Conservation (phyloP, 2,329 filamentous ascomycete species). For the Diaporthe citri region DNA sequence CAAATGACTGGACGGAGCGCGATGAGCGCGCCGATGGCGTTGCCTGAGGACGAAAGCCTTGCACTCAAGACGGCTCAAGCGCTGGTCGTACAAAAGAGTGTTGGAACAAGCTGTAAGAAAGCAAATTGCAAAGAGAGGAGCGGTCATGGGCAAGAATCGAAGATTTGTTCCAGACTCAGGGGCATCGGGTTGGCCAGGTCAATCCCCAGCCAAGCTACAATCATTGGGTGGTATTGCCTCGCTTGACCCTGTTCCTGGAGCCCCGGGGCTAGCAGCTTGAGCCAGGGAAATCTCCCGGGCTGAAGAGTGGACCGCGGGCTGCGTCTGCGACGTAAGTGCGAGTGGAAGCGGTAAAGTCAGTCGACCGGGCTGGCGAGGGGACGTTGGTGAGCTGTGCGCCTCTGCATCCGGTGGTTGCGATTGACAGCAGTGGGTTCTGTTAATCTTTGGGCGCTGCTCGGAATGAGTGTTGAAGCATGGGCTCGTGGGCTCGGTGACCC, state of each 20-base stretch:
- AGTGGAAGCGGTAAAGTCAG: conserved; percentile 33
- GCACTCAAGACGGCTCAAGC: conserved; percentile 53
- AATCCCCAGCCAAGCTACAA: conserved; percentile 30
- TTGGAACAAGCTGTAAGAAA: conserved; percentile 60
- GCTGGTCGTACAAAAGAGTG: conserved; percentile 59
- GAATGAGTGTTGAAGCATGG: conserved; percentile 12
- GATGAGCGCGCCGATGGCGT: conserved; percentile 51
- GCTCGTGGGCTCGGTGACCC: conserved; percentile 1
- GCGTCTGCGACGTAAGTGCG: conserved; percentile 35
- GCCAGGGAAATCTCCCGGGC: conserved; percentile 28
- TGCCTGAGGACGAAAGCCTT: conserved; percentile 57
- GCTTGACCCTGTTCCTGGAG: conserved; percentile 34
- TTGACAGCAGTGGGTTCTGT: conserved; percentile 1
- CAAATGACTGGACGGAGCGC: conserved; percentile 54
- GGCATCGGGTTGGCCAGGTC: conserved; percentile 34
- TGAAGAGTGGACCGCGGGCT: conserved; percentile 31
- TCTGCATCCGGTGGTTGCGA: not conserved
- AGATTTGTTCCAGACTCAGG: conserved; percentile 37
- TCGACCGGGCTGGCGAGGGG: conserved; percentile 22
- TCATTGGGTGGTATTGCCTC: conserved; percentile 27
- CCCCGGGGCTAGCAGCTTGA: conserved; percentile 30
- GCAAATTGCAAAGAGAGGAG: conserved; percentile 52
- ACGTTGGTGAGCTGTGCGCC: conserved; percentile 16
- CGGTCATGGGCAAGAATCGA: conserved; percentile 58
- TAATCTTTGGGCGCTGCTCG: conserved; percentile 13